Base-by-base conservation (phyloP, 1,284 basidiomycete species). In the Cutaneotrichosporon mucoides region DNA sequence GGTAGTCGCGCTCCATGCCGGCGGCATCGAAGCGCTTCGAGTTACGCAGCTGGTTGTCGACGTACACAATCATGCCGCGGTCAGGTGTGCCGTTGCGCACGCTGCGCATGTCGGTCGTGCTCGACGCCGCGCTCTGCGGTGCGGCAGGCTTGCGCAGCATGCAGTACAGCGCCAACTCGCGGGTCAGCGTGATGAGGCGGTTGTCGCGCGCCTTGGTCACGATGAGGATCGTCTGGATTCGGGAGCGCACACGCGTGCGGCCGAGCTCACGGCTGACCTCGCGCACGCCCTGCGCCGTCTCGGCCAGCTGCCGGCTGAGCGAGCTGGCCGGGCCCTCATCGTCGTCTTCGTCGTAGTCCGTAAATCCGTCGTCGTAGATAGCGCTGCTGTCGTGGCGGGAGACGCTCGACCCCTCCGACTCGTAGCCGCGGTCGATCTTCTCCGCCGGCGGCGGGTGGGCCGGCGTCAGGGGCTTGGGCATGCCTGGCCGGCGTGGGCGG, bases 261-360 rank as follows among this genome's bases (percentile, higher is more conserved):
- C 93, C 93, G 92, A 99, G 87, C 79, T 97, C 92, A 79, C 96
- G 96, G 85, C 92, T 95, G 91, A 98, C 95, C 79, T 99, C 96
- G 53, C 95, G 85, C 34, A 99, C 95, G 45, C 92, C 90, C 33
- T 95, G 91, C 12, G 95, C 96, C 12, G 95, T 99, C 80, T 95
- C 94, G 7, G 95, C 96, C 13, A 99, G 83, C 73, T 94, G 92
- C 69, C 86, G 88, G 3, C 96, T 98, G 67, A 98, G 79, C 72
- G 85, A 94, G 59, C 69, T 77, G 52, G 87, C 86, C 38, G 88
- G 86, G 35, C 78, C 77, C 13, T 82, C 82, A 53, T 79, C 79
- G 44, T 82, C 76, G 15, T 64, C 62, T 0, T 56, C 57, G 15
- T 64, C 62, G 16, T 48, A 47, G 8, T 63, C 62, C 34, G 42